Evolutionary conservation across 306 rosid species (phyloP), one percentile per base, ranked within the genome.

Genomic region (Hippophae rhamnoides): DNA sequence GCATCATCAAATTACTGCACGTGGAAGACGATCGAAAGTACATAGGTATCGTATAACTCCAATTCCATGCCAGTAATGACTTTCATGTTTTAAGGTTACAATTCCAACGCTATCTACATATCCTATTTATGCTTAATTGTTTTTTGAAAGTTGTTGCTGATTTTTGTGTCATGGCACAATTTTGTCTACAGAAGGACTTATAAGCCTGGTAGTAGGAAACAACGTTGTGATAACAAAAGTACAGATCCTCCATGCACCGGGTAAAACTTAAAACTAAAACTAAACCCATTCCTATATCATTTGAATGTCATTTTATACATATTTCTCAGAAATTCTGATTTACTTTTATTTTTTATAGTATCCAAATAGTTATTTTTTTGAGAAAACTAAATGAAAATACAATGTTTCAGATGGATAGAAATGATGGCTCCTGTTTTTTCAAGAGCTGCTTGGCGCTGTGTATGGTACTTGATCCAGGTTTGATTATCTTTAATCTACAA

Each of bases 381-480:
- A 72, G 52, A 60, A 79, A 65, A 64, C 9, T 9, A 49, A 69
- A 60, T 18, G 47, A 27, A 74, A 54, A 63, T 38, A 54, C n/a
- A 60, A 56, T 70, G 54, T 62, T 77, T 68, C 81, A 92, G 98
- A 73, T 92, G 98, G 98, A 83, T 92, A 68, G 98, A 92, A 81
- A 76, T 92, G 86, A 92, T 92, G 98, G 98, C 98, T 56, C 98
- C 98, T 45, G 98, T 87, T 67, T 92, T 92, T 67, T 92, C 98
- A 6, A 74, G 57, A 82, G 77, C 86, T 44, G 86, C 98, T 0
- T 92, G 98, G 98, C 96, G 86, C n/a, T 92, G 98, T 18, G 95
- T 78, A 42, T 92, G 98, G 98, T 71, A 81, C 61, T 83, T 92
- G 98, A 85, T 92, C 72, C 98, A 90, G 90, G 97, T 85, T 56